phyloP scores from a whole-genome alignment of 1,284 basidiomycete genomes.

The Fomitopsis betulina region DNA sequence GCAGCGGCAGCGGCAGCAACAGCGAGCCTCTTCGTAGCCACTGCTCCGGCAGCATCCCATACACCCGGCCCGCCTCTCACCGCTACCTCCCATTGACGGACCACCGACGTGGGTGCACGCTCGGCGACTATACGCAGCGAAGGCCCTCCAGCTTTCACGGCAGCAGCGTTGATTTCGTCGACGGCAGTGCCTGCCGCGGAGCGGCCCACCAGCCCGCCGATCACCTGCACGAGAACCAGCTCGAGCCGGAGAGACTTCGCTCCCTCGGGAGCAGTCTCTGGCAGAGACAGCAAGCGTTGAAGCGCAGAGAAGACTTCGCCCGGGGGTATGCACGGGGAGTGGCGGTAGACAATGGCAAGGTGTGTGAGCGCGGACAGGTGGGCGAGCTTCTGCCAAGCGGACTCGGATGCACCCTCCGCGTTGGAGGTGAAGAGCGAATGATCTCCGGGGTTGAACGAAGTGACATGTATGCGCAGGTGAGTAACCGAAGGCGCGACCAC shows the following conservation, averaged over 20 bases:
- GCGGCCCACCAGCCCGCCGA: conserved; percentile 16
- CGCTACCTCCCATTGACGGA: conserved; percentile 30
- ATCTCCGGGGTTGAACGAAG: conserved; percentile 19
- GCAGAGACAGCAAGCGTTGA: conserved; percentile 15
- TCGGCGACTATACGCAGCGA: conserved; percentile 29
- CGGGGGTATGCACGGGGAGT: conserved; percentile 17
- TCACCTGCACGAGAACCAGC: conserved; percentile 31
- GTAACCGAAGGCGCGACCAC: conserved; percentile 29
- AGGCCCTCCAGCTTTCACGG: conserved; percentile 16
- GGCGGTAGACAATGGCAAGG: conserved; percentile 31
- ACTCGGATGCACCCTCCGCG: conserved; percentile 13
- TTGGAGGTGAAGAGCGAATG: conserved; percentile 15
- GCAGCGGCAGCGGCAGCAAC: not conserved
- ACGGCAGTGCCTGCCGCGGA: conserved; percentile 17
- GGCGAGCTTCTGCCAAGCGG: conserved; percentile 24
- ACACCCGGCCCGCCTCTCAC: conserved; percentile 22
- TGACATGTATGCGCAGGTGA: conserved; percentile 33
- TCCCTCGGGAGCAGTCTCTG: conserved; percentile 1
- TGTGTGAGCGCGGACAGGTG: conserved; percentile 32
- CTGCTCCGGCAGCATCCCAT: conserved; percentile 26
- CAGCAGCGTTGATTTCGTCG: conserved; percentile 21
- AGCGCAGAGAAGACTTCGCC: conserved; percentile 20
- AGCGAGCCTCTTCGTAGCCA: conserved; percentile 17
- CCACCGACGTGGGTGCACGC: conserved; percentile 26
- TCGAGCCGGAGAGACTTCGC: conserved; percentile 15